Base-by-base conservation (phyloP, 75 land plant species). In the Selaginella tamariscina region DNA sequence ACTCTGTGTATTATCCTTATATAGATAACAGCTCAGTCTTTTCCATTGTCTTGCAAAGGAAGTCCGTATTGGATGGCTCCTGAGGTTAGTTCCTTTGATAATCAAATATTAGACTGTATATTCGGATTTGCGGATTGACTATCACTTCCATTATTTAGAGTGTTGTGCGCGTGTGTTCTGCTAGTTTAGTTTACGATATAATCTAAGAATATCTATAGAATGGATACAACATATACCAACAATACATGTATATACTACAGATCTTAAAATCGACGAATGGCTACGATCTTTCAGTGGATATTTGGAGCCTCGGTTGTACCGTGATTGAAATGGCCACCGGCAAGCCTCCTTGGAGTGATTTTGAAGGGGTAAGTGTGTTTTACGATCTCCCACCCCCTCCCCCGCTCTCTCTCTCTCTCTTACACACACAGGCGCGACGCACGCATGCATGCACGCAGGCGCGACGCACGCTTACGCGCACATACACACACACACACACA, bases 291-390 rank as follows among this genome's bases (percentile, higher is more conserved):
- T 76, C 93, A 57, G 93, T 88, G 24, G 96, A 91, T 64, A 85
- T 91, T 33, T 91, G 96, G 96, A 91, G 96, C 69, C 87, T 91
- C 54, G 96, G 96, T 11, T 91, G 93, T 75, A 91, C 96, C 0
- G 96, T 91, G 21, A 66, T 91, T 70, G 96, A 91, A 70, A 91
- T 91, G 96, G 96, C 93, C 9, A 88, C 86, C 20, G 69, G 89
- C 32, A 88, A 85, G 73, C 96, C 96, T 62, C 96, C 96, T 29
- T 88, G 85, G 85, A 87, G 83, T 64, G 83, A 87, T 23, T 87
- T 78, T 79, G 91, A 85, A 77, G 91, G 88, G 83, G 91, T 87
- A 15, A 72, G 81, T 67, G 62, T 49, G 20, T 20, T 11, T 49
- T 49, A 49, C 54, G 20, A 11, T 49, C 20, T 49, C 54, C 20